Evolutionary conservation across 352 stramenopile species (phyloP), one percentile per base, ranked within the genome.

Genomic region (Globisporangium middletonii): DNA sequence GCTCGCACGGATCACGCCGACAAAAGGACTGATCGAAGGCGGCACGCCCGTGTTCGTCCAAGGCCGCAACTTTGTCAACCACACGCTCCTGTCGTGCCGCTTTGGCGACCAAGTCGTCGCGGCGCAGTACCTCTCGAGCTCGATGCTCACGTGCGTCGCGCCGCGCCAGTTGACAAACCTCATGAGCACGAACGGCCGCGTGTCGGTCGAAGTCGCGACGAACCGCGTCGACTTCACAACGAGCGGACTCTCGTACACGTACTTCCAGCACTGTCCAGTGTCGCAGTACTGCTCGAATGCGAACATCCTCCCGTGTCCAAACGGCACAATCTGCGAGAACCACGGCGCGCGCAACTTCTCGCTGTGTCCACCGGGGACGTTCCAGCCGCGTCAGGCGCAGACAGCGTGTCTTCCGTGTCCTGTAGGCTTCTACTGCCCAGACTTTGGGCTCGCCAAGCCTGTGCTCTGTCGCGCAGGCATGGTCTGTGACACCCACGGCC

Each of bases 51-150:
- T 98, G 1, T 97, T 98, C 67, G 73, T 98, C 6, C 82, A 83
- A 49, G 96, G 96, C 15, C 77, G 79, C 26, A 98, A 98, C 60
- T 99, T 99, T 60, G 54, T 97, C 26, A 98, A 97, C 60, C 76
- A 87, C 19, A 93, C 87, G 8, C 58, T 82, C 2, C 68, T 98
- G 18, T 65, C 64, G 13, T 99, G 96, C 61, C 77, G 72, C 1
- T 98, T 99, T 71, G 93, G 81, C 16, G 73, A 75, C 19, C 50
- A 77, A 11, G 59, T 72, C 16, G 79, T 80, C 4, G 68, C 64
- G 57, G 94, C 88, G 7, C 92, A 77, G 6, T 96, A 88, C 43
- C 59, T 99, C 13, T 88, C 72, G 1, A 53, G 76, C 30, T 87
- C 73, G 28, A 28, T 96, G 15, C 53, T 97, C 18, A 63, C 62